Evolutionary conservation across 164 flowering plant genomes (phyloP).

Genomic region (Paratinospora sagittata): DNA sequence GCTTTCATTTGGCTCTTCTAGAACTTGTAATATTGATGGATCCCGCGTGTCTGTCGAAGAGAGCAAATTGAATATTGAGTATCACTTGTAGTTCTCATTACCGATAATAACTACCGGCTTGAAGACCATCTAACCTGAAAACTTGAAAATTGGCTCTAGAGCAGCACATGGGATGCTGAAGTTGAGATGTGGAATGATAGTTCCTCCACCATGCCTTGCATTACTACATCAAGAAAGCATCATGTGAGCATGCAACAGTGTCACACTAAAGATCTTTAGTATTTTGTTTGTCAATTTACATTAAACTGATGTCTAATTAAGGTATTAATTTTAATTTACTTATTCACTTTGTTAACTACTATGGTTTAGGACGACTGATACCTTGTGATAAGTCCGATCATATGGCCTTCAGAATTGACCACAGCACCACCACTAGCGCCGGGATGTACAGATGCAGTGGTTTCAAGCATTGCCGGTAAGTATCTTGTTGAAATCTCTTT

Average conservation of each 20-base stretch:
- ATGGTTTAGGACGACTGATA: conserved; percentile 17
- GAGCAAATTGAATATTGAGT: not conserved
- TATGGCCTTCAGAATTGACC: conserved; percentile 65
- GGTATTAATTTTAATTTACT: not conserved
- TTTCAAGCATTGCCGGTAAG: conserved; percentile 82
- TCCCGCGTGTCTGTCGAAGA: conserved; percentile 55
- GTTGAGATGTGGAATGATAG: conserved; percentile 80
- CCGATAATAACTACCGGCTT: not conserved
- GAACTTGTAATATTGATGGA: conserved; percentile 38
- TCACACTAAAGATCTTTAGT: not conserved
- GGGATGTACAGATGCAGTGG: conserved; percentile 94
- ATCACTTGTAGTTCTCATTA: not conserved
- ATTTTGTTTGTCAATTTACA: not conserved
- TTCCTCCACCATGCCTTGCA: conserved; percentile 84
- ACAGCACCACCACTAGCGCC: conserved; percentile 98
- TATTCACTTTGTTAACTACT: not conserved
- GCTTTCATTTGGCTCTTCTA: conserved; percentile 61
- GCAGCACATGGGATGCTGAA: conserved; percentile 90
- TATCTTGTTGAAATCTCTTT: conserved; percentile 16
- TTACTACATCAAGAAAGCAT: conserved; percentile 45
- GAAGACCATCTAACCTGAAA: conserved; percentile 48
- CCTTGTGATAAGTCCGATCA: conserved; percentile 98
- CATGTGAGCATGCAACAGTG: not conserved
- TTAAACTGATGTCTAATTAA: not conserved
- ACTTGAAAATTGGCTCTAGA: conserved; percentile 60